These are phyloP conservation scores for Recurvomyces mirabilis DNA, from an alignment of 495 filamentous ascomycete genomes.

Conservation along the genomic window DNA sequence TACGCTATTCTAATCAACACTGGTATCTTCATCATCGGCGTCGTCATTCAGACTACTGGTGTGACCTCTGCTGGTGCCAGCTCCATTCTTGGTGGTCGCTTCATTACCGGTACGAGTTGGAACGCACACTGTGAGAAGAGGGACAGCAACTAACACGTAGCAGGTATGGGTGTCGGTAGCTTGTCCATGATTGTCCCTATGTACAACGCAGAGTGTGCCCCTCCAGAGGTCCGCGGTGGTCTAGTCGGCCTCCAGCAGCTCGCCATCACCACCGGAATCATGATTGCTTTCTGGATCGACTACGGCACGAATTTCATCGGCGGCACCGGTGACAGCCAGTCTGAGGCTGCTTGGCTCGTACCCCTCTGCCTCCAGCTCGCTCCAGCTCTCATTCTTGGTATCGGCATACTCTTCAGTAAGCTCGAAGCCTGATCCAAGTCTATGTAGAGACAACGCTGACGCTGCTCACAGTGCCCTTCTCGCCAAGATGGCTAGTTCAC, in stretches of 20 bases:
- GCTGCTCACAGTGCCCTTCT: conserved; percentile 50
- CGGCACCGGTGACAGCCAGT: conserved; percentile 50
- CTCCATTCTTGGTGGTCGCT: conserved; percentile 61
- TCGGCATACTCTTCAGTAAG: conserved; percentile 54
- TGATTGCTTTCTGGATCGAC: conserved; percentile 69
- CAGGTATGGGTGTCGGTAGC: conserved; percentile 60
- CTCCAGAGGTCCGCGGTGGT: conserved; percentile 54
- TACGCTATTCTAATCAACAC: conserved; percentile 61
- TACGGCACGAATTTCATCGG: conserved; percentile 64
- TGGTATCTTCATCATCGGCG: conserved; percentile 63
- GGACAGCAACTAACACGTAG: conserved; percentile 2
- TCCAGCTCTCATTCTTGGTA: conserved; percentile 29
- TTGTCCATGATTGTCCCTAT: conserved; percentile 55
- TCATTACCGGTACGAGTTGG: conserved; percentile 46
- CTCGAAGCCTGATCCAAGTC: no score
- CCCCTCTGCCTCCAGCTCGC: conserved; percentile 31
- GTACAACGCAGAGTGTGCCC: conserved; percentile 61
- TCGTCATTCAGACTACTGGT: conserved; percentile 60
- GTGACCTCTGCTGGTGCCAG: conserved; percentile 40
- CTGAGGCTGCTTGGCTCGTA: conserved; percentile 40
- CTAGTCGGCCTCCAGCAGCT: conserved; percentile 71
- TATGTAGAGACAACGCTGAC: not conserved
- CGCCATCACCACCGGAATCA: conserved; percentile 72
- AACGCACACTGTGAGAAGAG: not conserved
- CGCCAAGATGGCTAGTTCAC: conserved; percentile 68